A percentile compares a stretch with the other conserved stretches of the same genome.
Conservation (phyloP, 352 stramenopile species). For the Pythium utonaiense region DNA sequence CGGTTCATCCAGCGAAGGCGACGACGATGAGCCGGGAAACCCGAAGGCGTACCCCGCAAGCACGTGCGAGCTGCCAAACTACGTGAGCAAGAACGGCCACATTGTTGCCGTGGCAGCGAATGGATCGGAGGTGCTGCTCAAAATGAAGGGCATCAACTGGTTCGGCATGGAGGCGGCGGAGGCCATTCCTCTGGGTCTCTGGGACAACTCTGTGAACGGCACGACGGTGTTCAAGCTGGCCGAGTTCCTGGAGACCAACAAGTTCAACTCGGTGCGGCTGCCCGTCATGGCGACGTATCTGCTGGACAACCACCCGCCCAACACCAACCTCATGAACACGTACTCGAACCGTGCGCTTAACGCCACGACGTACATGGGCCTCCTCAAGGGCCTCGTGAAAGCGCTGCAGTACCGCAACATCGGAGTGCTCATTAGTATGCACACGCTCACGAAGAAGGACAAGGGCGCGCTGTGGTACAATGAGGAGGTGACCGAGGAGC, state of each 20-base stretch:
- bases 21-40: slow-evolving; percentile 11
- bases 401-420: slow-evolving; percentile 68
- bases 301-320: slow-evolving; percentile 56
- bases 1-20: neutral
- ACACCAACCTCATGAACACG: slow-evolving; percentile 59
- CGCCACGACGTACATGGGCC: slow-evolving; percentile 65
- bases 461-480: slow-evolving; percentile 70
- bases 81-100: slow-evolving; percentile 70
- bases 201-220: slow-evolving; percentile 73
- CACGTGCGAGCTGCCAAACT: slow-evolving; percentile 60
- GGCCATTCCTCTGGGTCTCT: slow-evolving; percentile 72
- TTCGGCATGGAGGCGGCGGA: slow-evolving; percentile 76
- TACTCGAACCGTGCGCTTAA: slow-evolving; percentile 71
- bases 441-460: slow-evolving; percentile 57
- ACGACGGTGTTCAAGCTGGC: slow-evolving; percentile 77
- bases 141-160: slow-evolving; percentile 80
- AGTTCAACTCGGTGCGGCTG: slow-evolving; percentile 79
- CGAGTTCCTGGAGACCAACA: slow-evolving; percentile 68
- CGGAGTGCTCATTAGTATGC: slow-evolving; percentile 74
- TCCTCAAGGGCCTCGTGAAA: slow-evolving; percentile 68
- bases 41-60: slow-evolving; percentile 16
- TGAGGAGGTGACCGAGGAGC: slow-evolving; percentile 44
- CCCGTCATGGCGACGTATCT: slow-evolving; percentile 70
- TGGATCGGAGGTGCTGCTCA: slow-evolving; percentile 54
- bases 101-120: slow-evolving; percentile 56